Conservation (phyloP, 192 early-diverging fungal genomes). For the Backusella liffmaniae region DNA sequence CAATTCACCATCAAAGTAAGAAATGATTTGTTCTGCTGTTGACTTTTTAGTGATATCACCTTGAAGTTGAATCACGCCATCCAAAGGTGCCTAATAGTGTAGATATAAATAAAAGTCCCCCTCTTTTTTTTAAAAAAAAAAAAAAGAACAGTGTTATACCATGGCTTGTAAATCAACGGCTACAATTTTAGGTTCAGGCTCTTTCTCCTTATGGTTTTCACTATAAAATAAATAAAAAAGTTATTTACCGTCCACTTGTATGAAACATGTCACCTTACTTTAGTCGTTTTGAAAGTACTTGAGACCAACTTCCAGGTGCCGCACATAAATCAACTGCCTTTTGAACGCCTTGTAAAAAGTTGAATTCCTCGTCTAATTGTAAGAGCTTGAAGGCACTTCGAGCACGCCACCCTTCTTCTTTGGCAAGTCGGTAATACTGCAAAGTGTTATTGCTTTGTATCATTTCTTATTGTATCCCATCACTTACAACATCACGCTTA, state of each 20-base stretch:
- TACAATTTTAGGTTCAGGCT: conserved; percentile 75
- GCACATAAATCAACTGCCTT: conserved; percentile 96
- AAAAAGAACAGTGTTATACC: conserved; percentile 27
- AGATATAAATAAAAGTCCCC: not conserved
- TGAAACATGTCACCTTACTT: conserved; percentile 32
- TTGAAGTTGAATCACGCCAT: conserved; percentile 92
- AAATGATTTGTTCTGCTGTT: conserved; percentile 89
- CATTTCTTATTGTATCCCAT: not conserved
- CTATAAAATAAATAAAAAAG: conserved; percentile 24
- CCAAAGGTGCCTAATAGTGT: conserved; percentile 70
- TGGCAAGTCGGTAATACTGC: conserved; percentile 90
- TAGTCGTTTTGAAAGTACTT: conserved; percentile 76
- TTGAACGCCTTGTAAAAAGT: conserved; percentile 84
- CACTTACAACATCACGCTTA: conserved; percentile 79
- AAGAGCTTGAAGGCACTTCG: conserved; percentile 96
- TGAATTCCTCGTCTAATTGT: conserved; percentile 95
- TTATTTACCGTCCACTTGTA: not conserved
- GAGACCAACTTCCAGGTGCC: conserved; percentile 96
- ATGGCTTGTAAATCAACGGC: conserved; percentile 96
- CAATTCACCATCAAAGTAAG: conserved; percentile 83
- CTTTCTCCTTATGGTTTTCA: conserved; percentile 49
- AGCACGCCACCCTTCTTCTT: conserved; percentile 97
- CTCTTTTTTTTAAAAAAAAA: no score
- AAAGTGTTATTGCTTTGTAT: not conserved
- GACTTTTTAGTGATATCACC: conserved; percentile 96